Conservation (phyloP, 2,329 filamentous ascomycete species). For the Penicillium sp. region DNA sequence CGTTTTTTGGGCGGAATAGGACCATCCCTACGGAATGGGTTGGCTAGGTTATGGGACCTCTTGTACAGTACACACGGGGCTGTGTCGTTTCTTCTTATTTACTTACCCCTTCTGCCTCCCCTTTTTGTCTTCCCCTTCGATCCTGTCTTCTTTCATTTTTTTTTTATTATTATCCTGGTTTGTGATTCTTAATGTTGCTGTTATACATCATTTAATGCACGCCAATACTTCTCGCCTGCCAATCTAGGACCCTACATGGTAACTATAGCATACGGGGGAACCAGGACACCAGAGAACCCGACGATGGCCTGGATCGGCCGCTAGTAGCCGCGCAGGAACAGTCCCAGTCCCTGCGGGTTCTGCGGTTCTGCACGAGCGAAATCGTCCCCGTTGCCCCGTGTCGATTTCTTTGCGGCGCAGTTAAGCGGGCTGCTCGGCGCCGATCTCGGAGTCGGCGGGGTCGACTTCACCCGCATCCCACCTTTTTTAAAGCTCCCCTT, state of each 20-base stretch:
- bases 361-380: background rate
- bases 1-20: constrained; percentile 21
- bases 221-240: constrained; percentile 5
- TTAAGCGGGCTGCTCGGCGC: constrained; percentile 18
- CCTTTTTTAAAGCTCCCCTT: constrained; percentile 26
- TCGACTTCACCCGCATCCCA: constrained; percentile 28
- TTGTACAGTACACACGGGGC: constrained; percentile 29
- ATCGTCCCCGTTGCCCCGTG: background rate
- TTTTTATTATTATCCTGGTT: constrained; percentile 5
- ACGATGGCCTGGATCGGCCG: background rate
- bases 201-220: constrained; percentile 30
- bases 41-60: constrained; percentile 12
- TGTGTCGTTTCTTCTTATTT: constrained; percentile 18
- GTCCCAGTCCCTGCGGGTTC: background rate
- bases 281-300: background rate
- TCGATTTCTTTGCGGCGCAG: constrained; percentile 8
- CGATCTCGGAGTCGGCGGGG: constrained; percentile 33
- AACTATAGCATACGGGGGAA: background rate
- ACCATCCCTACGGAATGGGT: constrained; percentile 14
- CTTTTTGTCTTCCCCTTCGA: constrained; percentile 18
- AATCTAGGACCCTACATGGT: background rate
- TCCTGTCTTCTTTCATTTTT: constrained; percentile 7
- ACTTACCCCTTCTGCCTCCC: constrained; percentile 13
- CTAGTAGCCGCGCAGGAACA: background rate
- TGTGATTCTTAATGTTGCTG: constrained; percentile 9